Evolutionary conservation across 2,329 filamentous ascomycete genomes (phyloP), one percentile per base, ranked within the genome.

Genomic region (Diaporthe citriasiana): DNA sequence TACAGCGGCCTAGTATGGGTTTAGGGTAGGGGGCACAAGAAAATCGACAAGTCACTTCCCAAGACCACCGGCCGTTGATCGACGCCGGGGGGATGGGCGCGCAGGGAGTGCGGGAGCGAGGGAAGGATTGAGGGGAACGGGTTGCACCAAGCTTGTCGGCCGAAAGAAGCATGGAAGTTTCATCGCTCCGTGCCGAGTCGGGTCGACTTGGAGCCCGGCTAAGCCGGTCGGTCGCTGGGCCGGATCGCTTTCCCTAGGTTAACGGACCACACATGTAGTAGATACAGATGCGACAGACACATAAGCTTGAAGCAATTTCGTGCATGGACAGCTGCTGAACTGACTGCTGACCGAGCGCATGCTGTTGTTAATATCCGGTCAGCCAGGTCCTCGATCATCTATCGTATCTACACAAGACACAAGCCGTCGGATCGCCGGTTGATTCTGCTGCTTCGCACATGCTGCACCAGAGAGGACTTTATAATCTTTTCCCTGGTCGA

Each of bases 171-270:
- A 51, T 51, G 33, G 45, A 17, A 19, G 13, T 66, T 38, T 35
- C 45, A 13, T 66, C 12, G 63, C 33, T 51, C 63, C 45, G 63
- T 66, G 63, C 63, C 63, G 63, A 66, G 63, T 66, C 63, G 63
- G 63, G 30, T 66, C 63, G 45, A 13, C 12, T 12, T 50, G 7
- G 45, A 10, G 45, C 30, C 63, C 63, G 63, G 63, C 19, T 51
- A 8, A 33, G 27, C 22, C 63, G 63, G 63, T 51, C 45, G 30
- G 27, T n/a, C 9, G 22, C 33, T 66, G 45, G 45, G 63, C 45
- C 63, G 63, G 45, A 7, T 38, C 7, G 15, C n/a, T n/a, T n/a
- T 51, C 45, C 33, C 30, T 66, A 19, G 47, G 47, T 22, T 22
- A n/a, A 30, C 30, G 38, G 40, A 51, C 57, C 9, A n/a, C 33